A percentile compares a stretch with the other conserved stretches of the same genome.
Evolutionary conservation across 305 asterid species (phyloP).

Genomic region (Fraxinus ornus): DNA sequence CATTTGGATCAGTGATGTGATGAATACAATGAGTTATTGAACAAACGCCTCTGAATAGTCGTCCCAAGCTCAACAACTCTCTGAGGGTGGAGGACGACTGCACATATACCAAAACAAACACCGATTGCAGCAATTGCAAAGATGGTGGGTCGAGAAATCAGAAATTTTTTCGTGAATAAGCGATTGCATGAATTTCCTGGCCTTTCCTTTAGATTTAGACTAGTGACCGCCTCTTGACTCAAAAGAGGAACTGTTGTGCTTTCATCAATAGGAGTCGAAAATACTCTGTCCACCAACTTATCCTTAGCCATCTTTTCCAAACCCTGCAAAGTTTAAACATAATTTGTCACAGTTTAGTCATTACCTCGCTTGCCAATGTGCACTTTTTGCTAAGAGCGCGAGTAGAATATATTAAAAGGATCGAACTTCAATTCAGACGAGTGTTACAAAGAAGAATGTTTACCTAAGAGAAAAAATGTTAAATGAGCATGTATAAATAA

Average conservation of each 20-base stretch:
- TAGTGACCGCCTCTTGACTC: conserved; percentile 39
- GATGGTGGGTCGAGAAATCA: conserved; percentile 48
- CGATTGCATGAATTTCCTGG: conserved; percentile 39
- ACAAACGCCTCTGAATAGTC: conserved; percentile 64
- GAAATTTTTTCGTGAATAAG: conserved; percentile 22
- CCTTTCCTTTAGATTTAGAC: conserved; percentile 33
- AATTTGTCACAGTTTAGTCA: not conserved
- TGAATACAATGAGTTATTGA: conserved; percentile 28
- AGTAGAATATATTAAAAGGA: not conserved
- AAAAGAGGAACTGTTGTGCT: conserved; percentile 51
- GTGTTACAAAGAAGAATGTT: not conserved
- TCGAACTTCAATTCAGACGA: not conserved
- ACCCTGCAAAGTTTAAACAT: not conserved
- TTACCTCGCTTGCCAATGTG: not conserved
- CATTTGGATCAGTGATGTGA: not conserved
- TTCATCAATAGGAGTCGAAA: conserved; percentile 21
- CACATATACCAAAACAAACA: conserved; percentile 70
- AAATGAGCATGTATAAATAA: not conserved
- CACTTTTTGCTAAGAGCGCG: not conserved
- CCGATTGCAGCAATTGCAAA: conserved; percentile 38
- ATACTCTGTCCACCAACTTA: not conserved
- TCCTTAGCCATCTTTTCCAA: not conserved
- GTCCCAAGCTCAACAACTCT: conserved; percentile 52
- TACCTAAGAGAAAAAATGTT: not conserved
- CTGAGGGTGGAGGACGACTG: conserved; percentile 60